A percentile compares a stretch with the other conserved stretches of the same genome.
phyloP scores from a whole-genome alignment of 2,329 filamentous ascomycete species.

The Colletotrichum chrysophilum region DNA sequence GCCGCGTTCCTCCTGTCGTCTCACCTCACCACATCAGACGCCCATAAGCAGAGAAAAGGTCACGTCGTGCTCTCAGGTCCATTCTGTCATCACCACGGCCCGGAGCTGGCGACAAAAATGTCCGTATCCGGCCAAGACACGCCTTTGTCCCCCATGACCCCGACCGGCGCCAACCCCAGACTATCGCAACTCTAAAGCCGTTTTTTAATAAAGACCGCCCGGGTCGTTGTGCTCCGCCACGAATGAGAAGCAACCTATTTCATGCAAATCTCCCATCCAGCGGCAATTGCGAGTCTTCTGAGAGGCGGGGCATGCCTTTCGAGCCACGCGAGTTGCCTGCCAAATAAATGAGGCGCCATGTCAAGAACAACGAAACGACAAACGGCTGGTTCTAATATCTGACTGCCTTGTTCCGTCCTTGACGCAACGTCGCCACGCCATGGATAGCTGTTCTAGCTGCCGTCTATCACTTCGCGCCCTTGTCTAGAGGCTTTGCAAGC shows the following conservation, averaged over 20 bases:
- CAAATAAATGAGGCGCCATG: background rate
- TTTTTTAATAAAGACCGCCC: background rate
- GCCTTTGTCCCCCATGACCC: background rate
- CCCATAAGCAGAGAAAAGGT: background rate
- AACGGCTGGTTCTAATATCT: background rate
- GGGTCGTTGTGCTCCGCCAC: background rate
- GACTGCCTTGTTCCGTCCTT: background rate
- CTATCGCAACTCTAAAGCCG: background rate
- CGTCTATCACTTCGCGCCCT: background rate
- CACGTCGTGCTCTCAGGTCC: background rate
- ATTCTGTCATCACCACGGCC: background rate
- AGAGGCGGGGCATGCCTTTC: background rate
- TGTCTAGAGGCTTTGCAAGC: background rate
- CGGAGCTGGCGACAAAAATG: background rate
- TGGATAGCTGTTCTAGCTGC: background rate
- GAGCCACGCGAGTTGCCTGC: background rate
- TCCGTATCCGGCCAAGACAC: background rate
- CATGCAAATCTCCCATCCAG: conserved; percentile 27
- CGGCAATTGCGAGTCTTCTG: conserved; percentile 37
- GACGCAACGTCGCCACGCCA: background rate
- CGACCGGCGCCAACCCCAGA: background rate
- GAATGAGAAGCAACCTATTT: background rate
- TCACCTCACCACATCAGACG: background rate
- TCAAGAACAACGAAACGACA: background rate
- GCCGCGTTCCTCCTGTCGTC: background rate